Conservation (phyloP, 2,329 filamentous ascomycete genomes). For the Fusarium tricinctum region DNA sequence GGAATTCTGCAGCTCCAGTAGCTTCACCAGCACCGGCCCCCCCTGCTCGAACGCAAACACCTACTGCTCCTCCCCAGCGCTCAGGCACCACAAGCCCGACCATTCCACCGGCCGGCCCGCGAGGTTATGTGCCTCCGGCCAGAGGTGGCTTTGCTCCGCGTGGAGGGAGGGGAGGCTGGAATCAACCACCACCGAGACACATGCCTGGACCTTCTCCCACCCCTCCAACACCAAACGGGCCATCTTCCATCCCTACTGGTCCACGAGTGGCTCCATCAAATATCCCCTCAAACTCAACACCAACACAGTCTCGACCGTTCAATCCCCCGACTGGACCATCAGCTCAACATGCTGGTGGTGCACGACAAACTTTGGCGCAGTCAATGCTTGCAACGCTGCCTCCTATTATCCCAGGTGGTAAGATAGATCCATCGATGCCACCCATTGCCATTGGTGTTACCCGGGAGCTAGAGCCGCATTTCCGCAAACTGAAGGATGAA, state of each 20-base stretch:
- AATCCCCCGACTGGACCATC: constrained; percentile 71
- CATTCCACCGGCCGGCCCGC: constrained; percentile 67
- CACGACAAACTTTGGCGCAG: constrained; percentile 65
- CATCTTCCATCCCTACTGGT: constrained; percentile 63
- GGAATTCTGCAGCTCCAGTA: constrained; percentile 58
- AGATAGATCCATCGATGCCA: constrained; percentile 63
- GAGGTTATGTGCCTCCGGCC: constrained; percentile 64
- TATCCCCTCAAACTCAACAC: constrained; percentile 56
- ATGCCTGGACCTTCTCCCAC: constrained; percentile 54
- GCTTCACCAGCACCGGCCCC: constrained; percentile 54
- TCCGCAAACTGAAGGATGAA: constrained; percentile 68
- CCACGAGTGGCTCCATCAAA: constrained; percentile 56
- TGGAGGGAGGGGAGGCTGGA: constrained; percentile 63
- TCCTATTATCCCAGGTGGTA: constrained; percentile 67
- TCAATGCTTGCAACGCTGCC: constrained; percentile 66
- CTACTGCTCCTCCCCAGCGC: constrained; percentile 52
- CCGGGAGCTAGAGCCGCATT: constrained; percentile 68
- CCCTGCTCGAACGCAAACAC: constrained; percentile 54
- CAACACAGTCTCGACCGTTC: constrained; percentile 63
- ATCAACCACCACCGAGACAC: constrained; percentile 52
- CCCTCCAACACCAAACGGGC: constrained; percentile 58
- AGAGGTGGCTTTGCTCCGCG: constrained; percentile 62
- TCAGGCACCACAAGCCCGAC: constrained; percentile 62
- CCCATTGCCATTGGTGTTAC: constrained; percentile 63
- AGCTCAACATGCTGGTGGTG: constrained; percentile 54